Evolutionary conservation across 768 basidiomycete genomes (phyloP), one percentile per base, ranked within the genome.

Genomic region (Pulveroboletus sp.): DNA sequence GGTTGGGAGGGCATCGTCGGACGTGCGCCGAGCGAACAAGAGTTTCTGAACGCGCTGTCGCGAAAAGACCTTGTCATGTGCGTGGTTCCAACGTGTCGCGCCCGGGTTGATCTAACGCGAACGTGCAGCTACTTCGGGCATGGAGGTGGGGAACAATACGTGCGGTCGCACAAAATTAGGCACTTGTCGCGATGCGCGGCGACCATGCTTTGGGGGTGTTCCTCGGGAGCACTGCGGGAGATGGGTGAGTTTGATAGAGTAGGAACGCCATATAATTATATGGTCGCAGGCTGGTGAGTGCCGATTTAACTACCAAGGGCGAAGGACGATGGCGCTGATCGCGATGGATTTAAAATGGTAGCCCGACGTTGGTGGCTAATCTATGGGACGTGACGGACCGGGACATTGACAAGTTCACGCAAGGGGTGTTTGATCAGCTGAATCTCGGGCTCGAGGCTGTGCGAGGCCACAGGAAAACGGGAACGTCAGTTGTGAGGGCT

Each of bases 131-230:
- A 97, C 68, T 96, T 98, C 62, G 96, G 96, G 13, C 96, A 99
- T 60, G 93, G 93, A 2, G 94, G 94, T 7, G 94, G 83, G 2
- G 94, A 97, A 63, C 95, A 98, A 59, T 99, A 95, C 61, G 76
- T 90, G 7, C 85, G 90, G 3, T 90, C 93, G 2, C 86, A 89
- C 64, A 88, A 85, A 60, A 81, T 99, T 45, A 78, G 90, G 8
- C 79, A 85, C 51, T 74, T 98, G 29, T 78, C 80, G 1, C 76
- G 77, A n/a, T 98, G 96, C 63, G 94, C 96, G 7, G 86, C 86
- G 13, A 88, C 89, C 2, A 93, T 98, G 91, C 78, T 99, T 4
- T 99, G 95, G 96, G 96, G 96, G 1, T 99, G 96, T 73, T 99
- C 96, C 0, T 97, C 94, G 0, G 96, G 95, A 10, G 71, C 80